Conservation (phyloP, 1,284 basidiomycete genomes). For the Boletellus deceptivus region DNA sequence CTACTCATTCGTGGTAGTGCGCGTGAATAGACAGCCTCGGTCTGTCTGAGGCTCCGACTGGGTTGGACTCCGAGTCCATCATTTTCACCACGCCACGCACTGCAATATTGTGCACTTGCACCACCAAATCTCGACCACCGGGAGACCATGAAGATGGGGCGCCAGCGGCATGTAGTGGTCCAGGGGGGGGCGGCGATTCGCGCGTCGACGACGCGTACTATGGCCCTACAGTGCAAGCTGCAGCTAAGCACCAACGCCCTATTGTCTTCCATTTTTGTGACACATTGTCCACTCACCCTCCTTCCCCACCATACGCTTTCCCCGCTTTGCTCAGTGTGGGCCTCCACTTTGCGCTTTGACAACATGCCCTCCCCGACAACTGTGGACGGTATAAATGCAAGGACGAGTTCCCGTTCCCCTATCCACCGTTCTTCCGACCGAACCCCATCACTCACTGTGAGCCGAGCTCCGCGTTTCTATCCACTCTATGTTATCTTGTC, state of each 20-base stretch:
- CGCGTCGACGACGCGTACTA: too few relatives aligned
- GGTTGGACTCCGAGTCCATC: too few relatives aligned
- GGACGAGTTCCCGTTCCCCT: neutral
- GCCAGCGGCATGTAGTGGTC: too few relatives aligned
- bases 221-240: too few relatives aligned
- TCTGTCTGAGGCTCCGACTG: too few relatives aligned
- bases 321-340: slow-evolving; percentile 6
- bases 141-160: too few relatives aligned
- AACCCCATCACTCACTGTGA: neutral
- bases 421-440: neutral
- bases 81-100: too few relatives aligned
- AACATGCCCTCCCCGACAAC: slow-evolving; percentile 8
- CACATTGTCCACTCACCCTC: neutral
- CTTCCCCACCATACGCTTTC: neutral
- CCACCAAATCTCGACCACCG: too few relatives aligned
- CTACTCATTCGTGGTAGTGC: too few relatives aligned
- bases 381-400: slow-evolving; percentile 17
- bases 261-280: slow-evolving; percentile 16
- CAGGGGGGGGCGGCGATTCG: too few relatives aligned
- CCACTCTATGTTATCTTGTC: neutral
- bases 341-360: slow-evolving; percentile 17
- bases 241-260: slow-evolving; percentile 4
- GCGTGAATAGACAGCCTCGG: too few relatives aligned
- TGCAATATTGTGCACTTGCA: too few relatives aligned
- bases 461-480: slow-evolving; percentile 6